These are phyloP conservation scores for Cyclostephanos invisitatus DNA, from an alignment of 108 stramenopile species.

Conservation along the genomic window DNA sequence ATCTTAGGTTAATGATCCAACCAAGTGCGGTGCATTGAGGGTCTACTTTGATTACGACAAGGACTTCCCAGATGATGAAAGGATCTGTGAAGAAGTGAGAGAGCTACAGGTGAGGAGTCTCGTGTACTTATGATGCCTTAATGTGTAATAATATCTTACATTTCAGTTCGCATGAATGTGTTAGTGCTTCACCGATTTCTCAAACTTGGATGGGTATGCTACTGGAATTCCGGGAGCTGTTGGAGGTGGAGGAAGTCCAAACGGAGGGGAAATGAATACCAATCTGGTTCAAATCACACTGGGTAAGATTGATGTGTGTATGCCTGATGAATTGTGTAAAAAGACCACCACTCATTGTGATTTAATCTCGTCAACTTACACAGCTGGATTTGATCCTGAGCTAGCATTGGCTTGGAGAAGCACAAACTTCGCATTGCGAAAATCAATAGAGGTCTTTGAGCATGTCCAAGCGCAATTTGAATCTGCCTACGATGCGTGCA, in stretches of 20 bases:
- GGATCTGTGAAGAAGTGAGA: conserved; percentile 11
- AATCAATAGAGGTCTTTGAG: too few species aligned
- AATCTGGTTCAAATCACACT: not conserved
- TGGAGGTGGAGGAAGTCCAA: too few species aligned
- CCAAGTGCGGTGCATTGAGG: conserved; percentile 2
- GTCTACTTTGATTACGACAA: conserved; percentile 6
- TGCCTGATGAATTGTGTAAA: too few species aligned
- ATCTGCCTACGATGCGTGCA: too few species aligned
- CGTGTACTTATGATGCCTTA: too few species aligned
- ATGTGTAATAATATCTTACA: too few species aligned
- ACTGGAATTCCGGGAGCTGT: conserved; percentile 6
- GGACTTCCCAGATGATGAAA: conserved; percentile 5
- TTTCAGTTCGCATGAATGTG: not conserved
- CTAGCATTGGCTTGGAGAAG: too few species aligned
- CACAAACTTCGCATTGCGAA: too few species aligned
- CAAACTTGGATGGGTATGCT: conserved; percentile 14
- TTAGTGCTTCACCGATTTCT: conserved; percentile 16
- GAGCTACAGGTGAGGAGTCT: conserved; percentile 2
- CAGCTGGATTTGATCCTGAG: too few species aligned
- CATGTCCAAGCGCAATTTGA: too few species aligned
- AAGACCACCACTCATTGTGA: too few species aligned
- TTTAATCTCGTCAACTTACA: too few species aligned
- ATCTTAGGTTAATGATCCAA: conserved; percentile 4
- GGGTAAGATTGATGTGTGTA: not conserved
- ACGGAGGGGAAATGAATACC: not conserved